Evolutionary conservation across 345 rosid genomes (phyloP).

Genomic region (Salix dunnii): DNA sequence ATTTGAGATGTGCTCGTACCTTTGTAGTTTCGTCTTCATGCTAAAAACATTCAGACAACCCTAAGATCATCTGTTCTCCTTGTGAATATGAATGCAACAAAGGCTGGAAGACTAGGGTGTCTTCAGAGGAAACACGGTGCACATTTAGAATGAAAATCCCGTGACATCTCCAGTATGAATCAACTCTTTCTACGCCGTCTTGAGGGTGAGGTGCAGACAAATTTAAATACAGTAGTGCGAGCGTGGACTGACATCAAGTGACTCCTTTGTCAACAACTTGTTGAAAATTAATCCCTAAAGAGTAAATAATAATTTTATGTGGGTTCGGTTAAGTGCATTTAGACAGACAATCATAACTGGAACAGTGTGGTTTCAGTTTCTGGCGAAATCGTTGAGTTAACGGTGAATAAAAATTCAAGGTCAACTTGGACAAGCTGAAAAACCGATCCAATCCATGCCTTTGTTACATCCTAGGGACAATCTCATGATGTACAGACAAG

Average conservation of each 20-base stretch:
- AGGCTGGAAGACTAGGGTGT: background rate
- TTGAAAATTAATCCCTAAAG: background rate
- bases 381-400: background rate
- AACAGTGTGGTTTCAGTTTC: background rate
- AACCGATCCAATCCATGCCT: background rate
- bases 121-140: background rate
- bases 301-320: background rate
- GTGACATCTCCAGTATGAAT: background rate
- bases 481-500: background rate
- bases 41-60: background rate
- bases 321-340: constrained; percentile 3
- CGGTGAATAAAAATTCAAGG: background rate
- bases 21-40: too few species aligned
- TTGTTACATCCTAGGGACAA: background rate
- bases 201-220: background rate
- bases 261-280: background rate
- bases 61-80: background rate
- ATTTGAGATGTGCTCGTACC: background rate
- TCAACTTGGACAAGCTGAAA: background rate
- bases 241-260: background rate
- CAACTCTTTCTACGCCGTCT: background rate
- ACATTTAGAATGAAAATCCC: background rate
- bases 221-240: background rate
- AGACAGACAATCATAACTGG: background rate
- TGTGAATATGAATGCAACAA: background rate